phyloP scores from a whole-genome alignment of 1,284 basidiomycete species.

The Apiotrichum veenhuisii region DNA sequence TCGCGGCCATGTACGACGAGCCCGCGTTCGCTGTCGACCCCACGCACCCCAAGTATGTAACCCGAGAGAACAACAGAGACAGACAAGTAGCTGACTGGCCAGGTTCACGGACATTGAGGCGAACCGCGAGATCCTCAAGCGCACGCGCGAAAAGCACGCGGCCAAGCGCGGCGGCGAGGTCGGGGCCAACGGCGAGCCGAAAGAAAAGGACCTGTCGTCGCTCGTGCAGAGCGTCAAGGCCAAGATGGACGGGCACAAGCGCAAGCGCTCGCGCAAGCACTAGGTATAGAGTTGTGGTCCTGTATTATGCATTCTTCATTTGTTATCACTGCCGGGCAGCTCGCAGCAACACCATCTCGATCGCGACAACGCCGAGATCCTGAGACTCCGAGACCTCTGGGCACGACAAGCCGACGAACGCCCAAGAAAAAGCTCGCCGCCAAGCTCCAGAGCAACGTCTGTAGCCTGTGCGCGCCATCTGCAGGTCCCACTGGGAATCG shows the following conservation, averaged over 20 bases:
- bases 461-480: too few relatives aligned
- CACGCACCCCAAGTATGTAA: constrained; percentile 80
- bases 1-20: constrained; percentile 82
- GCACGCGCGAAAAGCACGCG: constrained; percentile 38
- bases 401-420: too few relatives aligned
- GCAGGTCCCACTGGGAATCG: too few relatives aligned
- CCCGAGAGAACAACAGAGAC: constrained; percentile 2
- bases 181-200: constrained; percentile 11
- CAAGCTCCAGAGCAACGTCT: too few relatives aligned
- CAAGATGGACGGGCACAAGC: constrained; percentile 52
- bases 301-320: constrained; percentile 1
- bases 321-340: too few relatives aligned
- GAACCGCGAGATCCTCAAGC: constrained; percentile 71
- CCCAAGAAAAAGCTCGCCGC: too few relatives aligned
- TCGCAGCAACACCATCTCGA: too few relatives aligned
- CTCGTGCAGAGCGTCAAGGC: constrained; percentile 83
- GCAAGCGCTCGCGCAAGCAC: constrained; percentile 2
- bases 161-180: constrained; percentile 15
- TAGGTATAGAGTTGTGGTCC: neutral
- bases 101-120: constrained; percentile 86
- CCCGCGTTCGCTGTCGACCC: constrained; percentile 94
- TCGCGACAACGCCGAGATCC: too few relatives aligned
- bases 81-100: constrained; percentile 1
- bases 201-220: constrained; percentile 57
- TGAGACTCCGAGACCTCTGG: too few relatives aligned